These are phyloP conservation scores for Conoideocrella luteorostrata DNA, from an alignment of 2,329 filamentous ascomycete species.

Conservation along the genomic window DNA sequence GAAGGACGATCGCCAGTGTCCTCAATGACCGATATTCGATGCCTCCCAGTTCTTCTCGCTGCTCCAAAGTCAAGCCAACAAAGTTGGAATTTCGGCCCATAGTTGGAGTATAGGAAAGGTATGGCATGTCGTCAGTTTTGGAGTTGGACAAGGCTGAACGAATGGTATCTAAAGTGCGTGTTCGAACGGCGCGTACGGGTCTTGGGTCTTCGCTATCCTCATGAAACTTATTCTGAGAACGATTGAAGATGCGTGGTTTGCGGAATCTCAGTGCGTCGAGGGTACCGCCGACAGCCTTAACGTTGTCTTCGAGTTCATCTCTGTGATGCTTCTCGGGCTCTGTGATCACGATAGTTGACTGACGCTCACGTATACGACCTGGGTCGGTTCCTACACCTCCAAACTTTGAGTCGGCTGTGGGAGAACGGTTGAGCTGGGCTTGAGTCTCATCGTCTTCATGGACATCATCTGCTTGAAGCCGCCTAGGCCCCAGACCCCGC, in stretches of 20 bases:
- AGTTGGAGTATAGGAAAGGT: slow-evolving; percentile 90
- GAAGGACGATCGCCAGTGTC: slow-evolving; percentile 71
- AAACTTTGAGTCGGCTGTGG: slow-evolving; percentile 20
- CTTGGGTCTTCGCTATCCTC: slow-evolving; percentile 25
- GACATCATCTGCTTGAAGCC: slow-evolving; percentile 37
- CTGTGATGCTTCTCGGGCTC: slow-evolving; percentile 44
- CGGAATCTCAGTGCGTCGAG: slow-evolving; percentile 37
- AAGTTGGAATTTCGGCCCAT: slow-evolving; percentile 91
- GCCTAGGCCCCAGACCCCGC: slow-evolving; percentile 63
- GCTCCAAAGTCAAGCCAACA: slow-evolving; percentile 77
- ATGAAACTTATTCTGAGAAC: slow-evolving; percentile 31
- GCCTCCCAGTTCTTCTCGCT: slow-evolving; percentile 89
- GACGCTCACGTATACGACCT: slow-evolving; percentile 27
- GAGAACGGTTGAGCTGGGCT: slow-evolving; percentile 16
- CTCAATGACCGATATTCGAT: slow-evolving; percentile 94
- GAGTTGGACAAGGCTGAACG: slow-evolving; percentile 49
- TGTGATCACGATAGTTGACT: slow-evolving; percentile 59
- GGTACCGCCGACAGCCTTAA: slow-evolving; percentile 33
- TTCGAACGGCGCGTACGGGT: slow-evolving; percentile 21
- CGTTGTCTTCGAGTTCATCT: slow-evolving; percentile 35
- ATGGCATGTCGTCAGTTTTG: slow-evolving; percentile 63
- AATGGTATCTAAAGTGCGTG: slow-evolving; percentile 53
- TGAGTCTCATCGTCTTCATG: slow-evolving; percentile 28
- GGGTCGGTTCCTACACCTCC: slow-evolving; percentile 16
- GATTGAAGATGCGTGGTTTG: slow-evolving; percentile 33